Conservation (phyloP, 164 flowering plant species). For the Berberis vulgaris region DNA sequence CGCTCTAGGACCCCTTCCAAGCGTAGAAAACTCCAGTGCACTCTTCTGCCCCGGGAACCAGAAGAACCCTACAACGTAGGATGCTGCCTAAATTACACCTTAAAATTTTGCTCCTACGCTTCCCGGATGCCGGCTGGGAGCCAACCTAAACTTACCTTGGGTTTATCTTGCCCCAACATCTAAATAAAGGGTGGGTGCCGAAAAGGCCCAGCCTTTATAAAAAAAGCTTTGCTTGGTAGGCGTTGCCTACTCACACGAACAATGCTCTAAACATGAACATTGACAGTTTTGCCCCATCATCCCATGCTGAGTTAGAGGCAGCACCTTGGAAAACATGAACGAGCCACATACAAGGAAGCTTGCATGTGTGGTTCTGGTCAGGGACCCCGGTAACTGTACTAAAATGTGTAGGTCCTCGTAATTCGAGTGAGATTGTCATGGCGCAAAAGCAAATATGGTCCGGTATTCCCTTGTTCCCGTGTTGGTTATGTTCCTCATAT, state of each 20-base stretch:
- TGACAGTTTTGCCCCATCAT: not conserved
- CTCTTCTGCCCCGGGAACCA: not conserved
- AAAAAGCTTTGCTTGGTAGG: not conserved
- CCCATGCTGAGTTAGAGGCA: not conserved
- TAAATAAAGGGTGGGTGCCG: not conserved
- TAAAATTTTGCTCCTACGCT: not conserved
- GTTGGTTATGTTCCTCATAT: conserved; percentile 13
- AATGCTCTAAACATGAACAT: not conserved
- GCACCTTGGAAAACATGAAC: not conserved
- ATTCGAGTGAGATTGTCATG: conserved; percentile 3
- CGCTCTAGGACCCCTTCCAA: no score
- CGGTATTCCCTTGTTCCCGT: conserved; percentile 5
- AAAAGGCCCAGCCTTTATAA: not conserved
- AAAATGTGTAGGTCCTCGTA: conserved; percentile 4
- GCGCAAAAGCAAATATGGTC: conserved; percentile 4
- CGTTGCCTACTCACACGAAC: not conserved
- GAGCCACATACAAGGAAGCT: conserved; percentile 7
- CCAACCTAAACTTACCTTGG: not conserved
- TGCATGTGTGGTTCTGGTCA: conserved; percentile 6
- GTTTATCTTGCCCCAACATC: not conserved
- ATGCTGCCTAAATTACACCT: not conserved
- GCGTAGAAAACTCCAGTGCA: no score
- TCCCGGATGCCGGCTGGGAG: not conserved
- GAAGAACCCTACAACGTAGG: not conserved
- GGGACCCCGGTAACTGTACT: conserved; percentile 1